Evolutionary conservation across 2,329 filamentous ascomycete species (phyloP), one percentile per base, ranked within the genome.

Genomic region (Fusarium oxysporum): DNA sequence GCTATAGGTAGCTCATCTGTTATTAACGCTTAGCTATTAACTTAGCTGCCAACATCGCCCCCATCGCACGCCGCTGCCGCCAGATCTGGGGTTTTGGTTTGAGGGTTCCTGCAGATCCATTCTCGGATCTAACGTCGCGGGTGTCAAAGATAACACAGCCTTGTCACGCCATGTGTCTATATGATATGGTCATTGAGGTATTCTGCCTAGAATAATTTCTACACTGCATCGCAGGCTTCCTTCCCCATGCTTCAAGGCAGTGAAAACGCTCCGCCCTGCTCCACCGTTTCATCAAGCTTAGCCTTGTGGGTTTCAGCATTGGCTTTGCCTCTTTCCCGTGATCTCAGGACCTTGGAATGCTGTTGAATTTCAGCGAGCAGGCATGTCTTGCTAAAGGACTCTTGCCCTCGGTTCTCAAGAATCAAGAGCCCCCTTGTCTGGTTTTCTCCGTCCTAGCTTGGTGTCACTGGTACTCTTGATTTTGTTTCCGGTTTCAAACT

Each of bases 91-190:
- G 69, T 72, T 72, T 72, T 61, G 65, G 48, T 47, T 53, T 41
- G 70, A 72, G 71, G 71, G 75, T 77, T 77, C 75, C 74, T 77
- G 75, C 75, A 77, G 73, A 76, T 71, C 64, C 59, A 50, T 40
- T 38, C 51, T 73, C 66, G 67, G 72, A 70, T 75, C 70, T 65
- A 75, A 65, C 70, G 56, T 68, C 25, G 38, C 47, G 41, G 38
- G 25, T 38, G n/a, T 25, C 38, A 51, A 41, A 59, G 44, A 70
- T 47, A 62, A 51, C 55, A 72, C 64, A 58, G 54, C 58, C 64
- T 51, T 55, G 51, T n/a, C 53, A 35, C 53, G 54, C 37, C 45
- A 60, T 72, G 40, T 57, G n/a, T 53, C 23, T 28, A 53, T 28
- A 57, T 32, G 21, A 32, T 21, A 55, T 45, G 50, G 28, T 16